Conservation (phyloP, 2,329 filamentous ascomycete genomes). For the Ophiocordyceps polyrhachis-furcata region DNA sequence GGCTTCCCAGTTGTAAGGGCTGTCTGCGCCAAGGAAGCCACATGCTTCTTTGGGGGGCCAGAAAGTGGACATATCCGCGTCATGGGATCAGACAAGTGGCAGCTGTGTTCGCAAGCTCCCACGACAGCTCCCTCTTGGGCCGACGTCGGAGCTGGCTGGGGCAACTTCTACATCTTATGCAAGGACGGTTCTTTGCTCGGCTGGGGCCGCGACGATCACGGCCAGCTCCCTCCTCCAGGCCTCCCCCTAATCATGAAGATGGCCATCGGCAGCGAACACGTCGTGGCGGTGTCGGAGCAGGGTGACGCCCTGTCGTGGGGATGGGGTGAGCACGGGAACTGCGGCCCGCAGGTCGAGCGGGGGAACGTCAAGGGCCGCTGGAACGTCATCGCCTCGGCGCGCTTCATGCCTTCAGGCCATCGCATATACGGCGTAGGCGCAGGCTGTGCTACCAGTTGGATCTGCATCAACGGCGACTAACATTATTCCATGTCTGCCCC, state of each 20-base stretch:
- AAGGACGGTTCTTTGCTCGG: slow-evolving; percentile 40
- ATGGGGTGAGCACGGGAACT: slow-evolving; percentile 97
- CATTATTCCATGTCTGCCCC: not conserved
- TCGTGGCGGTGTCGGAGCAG: slow-evolving; percentile 47
- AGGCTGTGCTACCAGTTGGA: slow-evolving; percentile 84
- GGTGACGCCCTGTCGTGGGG: slow-evolving; percentile 70
- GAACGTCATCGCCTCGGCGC: slow-evolving; percentile 45
- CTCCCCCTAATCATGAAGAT: slow-evolving; percentile 42
- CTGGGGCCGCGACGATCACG: slow-evolving; percentile 77
- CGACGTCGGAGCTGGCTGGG: slow-evolving; percentile 64
- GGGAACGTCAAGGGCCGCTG: slow-evolving; percentile 51
- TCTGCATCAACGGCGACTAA: slow-evolving; percentile 25
- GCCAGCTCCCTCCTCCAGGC: slow-evolving; percentile 49
- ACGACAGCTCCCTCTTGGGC: slow-evolving; percentile 36
- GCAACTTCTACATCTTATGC: slow-evolving; percentile 54
- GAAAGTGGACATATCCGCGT: slow-evolving; percentile 41
- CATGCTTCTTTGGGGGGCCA: slow-evolving; percentile 44
- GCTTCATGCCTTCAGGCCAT: slow-evolving; percentile 29
- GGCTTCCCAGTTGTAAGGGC: slow-evolving; percentile 46
- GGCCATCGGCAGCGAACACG: slow-evolving; percentile 82
- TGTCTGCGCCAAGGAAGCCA: slow-evolving; percentile 74
- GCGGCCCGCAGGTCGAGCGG: slow-evolving; percentile 47
- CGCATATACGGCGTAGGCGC: slow-evolving; percentile 48
- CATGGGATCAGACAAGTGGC: slow-evolving; percentile 61
- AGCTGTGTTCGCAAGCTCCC: slow-evolving; percentile 39